These are phyloP conservation scores for Apiospora arundinis DNA, from an alignment of 2,329 filamentous ascomycete genomes.

Conservation along the genomic window DNA sequence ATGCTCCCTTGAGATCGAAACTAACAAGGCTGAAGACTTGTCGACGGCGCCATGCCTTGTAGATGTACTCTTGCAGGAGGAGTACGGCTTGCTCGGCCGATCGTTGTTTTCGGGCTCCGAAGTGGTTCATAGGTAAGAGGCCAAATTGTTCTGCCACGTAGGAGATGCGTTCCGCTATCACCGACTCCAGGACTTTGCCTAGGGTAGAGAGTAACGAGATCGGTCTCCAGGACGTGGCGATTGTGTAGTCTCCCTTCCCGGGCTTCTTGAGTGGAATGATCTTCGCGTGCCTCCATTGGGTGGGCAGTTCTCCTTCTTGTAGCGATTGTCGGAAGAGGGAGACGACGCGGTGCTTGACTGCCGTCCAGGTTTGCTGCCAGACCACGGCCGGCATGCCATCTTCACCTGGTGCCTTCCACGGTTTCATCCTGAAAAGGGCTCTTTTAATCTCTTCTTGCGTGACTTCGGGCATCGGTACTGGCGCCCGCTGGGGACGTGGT, in stretches of 20 bases:
- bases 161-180: conserved; percentile 39
- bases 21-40: conserved; percentile 43
- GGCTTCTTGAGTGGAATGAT: conserved; percentile 39
- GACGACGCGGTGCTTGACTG: neutral
- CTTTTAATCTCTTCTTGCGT: conserved; percentile 32
- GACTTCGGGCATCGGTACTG: conserved; percentile 26
- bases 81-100: conserved; percentile 43
- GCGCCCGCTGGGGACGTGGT: neutral
- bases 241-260: neutral
- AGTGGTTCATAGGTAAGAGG: conserved; percentile 44
- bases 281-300: conserved; percentile 34
- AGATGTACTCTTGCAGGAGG: conserved; percentile 38
- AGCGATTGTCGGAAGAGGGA: conserved; percentile 28
- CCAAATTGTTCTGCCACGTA: conserved; percentile 37
- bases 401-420: conserved; percentile 32
- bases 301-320: conserved; percentile 28
- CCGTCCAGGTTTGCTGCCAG: neutral
- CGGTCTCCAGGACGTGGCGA: conserved; percentile 34
- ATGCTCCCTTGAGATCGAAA: conserved; percentile 50
- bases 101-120: conserved; percentile 43
- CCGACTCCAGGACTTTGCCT: conserved; percentile 30
- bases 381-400: conserved; percentile 29
- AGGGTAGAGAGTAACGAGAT: conserved; percentile 37
- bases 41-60: conserved; percentile 29
- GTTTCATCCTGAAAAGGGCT: conserved; percentile 24